These are phyloP conservation scores for Crithidia mellificae DNA, from an alignment of 208 protist species.

Conservation along the genomic window DNA sequence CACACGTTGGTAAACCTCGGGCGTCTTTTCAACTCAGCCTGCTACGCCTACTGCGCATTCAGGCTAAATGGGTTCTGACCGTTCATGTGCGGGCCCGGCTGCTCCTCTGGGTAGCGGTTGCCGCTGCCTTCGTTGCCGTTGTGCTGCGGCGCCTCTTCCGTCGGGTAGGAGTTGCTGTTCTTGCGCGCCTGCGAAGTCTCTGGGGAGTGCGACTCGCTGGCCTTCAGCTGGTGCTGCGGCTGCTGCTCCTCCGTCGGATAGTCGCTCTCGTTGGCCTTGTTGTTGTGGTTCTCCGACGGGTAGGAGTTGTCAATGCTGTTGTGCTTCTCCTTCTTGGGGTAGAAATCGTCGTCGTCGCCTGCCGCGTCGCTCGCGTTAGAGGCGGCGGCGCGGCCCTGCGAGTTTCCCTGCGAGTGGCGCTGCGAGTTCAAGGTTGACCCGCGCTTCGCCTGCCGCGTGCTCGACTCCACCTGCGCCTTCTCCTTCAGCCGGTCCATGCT, in stretches of 20 bases:
- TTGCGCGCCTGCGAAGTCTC: not conserved
- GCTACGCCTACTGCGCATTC: constrained; percentile 5
- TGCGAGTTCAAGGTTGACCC: not conserved
- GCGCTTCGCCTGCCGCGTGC: constrained; percentile 17
- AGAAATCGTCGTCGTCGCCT: constrained; percentile 19
- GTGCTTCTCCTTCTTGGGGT: constrained; percentile 20
- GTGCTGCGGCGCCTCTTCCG: not conserved
- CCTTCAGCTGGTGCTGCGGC: not conserved
- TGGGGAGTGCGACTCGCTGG: not conserved
- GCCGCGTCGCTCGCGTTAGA: not conserved
- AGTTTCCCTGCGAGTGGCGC: constrained; percentile 1
- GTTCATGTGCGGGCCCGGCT: constrained; percentile 4
- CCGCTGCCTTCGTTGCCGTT: not conserved
- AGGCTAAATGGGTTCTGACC: constrained; percentile 13
- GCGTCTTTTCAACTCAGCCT: not conserved
- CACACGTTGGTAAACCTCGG: too few relatives aligned
- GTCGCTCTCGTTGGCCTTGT: not conserved
- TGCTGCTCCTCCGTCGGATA: constrained; percentile 7
- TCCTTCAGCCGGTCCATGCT: constrained; percentile 40
- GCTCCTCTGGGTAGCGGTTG: constrained; percentile 13
- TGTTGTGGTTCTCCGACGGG: not conserved
- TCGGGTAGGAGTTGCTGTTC: not conserved
- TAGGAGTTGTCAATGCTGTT: constrained; percentile 4
- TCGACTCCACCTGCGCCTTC: constrained; percentile 31
- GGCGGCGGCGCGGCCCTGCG: not conserved